phyloP scores from a whole-genome alignment of 208 protist species.

The Crithidia mellificae region DNA sequence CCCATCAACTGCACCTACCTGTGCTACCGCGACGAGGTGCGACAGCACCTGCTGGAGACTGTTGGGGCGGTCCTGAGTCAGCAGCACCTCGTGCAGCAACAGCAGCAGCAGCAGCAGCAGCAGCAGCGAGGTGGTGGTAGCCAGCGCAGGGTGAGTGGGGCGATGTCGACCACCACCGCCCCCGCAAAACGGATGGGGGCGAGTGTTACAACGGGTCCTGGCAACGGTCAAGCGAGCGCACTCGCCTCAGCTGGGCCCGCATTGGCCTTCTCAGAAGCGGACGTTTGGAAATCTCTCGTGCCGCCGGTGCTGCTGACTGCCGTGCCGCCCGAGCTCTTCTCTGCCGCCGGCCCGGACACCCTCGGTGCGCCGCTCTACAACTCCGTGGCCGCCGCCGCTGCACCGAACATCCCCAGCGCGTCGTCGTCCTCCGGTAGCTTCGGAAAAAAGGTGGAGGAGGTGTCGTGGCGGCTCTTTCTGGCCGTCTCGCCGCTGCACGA shows the following conservation, averaged over 20 bases:
- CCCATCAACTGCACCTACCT: slow-evolving; percentile 68
- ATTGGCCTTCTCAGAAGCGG: slow-evolving; percentile 40
- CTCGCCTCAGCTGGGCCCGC: neutral
- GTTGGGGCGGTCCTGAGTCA: slow-evolving; percentile 27
- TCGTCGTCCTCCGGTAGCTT: neutral
- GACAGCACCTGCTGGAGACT: slow-evolving; percentile 32
- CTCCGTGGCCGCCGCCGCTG: slow-evolving; percentile 57
- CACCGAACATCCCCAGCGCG: neutral
- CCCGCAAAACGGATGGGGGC: slow-evolving; percentile 8
- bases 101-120: slow-evolving; percentile 23
- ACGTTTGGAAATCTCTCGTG: slow-evolving; percentile 56
- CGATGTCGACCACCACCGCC: neutral
- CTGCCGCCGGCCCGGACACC: slow-evolving; percentile 32
- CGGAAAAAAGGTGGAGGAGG: neutral
- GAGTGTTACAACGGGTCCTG: neutral
- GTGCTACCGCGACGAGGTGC: slow-evolving; percentile 63
- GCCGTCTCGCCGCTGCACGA: slow-evolving; percentile 67
- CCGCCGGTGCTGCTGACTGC: slow-evolving; percentile 68
- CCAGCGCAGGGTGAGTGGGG: neutral
- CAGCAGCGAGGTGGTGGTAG: slow-evolving; percentile 10
- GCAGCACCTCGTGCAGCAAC: slow-evolving; percentile 27
- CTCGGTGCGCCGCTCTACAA: slow-evolving; percentile 75
- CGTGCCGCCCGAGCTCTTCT: slow-evolving; percentile 46
- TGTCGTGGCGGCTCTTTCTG: slow-evolving; percentile 45
- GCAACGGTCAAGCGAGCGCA: neutral